Evolutionary conservation across 768 basidiomycete genomes (phyloP), one percentile per base, ranked within the genome.

Genomic region (Galerina sulciceps): DNA sequence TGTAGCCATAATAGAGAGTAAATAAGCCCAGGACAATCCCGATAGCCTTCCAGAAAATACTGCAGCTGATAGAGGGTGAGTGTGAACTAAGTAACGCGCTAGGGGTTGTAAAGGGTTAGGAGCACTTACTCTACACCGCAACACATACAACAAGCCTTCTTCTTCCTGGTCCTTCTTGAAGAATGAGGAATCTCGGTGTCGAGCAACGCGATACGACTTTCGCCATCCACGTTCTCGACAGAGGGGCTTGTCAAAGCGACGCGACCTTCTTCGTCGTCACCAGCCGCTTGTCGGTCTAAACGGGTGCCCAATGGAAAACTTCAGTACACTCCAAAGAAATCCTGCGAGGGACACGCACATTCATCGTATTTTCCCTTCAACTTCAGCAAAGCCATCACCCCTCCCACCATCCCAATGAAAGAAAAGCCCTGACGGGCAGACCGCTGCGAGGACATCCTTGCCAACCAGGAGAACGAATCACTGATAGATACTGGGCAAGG

Each of bases 11-110:
- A 73, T 78, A 84, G 4, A 78, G 56, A 3, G 76, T 55, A 44
- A 79, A 74, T 14, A 81, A 60, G 17, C 70, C 68, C 3, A 75
- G 57, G n/a, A 85, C 81, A 45, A 86, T 79, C 18, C 77, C 83
- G 51, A 85, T 72, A 1, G 81, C 81, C 64, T 83, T 86, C 76
- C 79, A 85, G 67, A 85, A 79, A 11, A 85, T 69, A 34, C 72
- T 72, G 61, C 82, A 84, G 60, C 84, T 85, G 53, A 31, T 31
- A 31, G 8, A 8, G 26, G 8, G 8, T 5, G 26, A 31, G 8
- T 31, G 26, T 31, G 26, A 31, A 31, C 2, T 41, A 45, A 47
- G 17, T n/a, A 31, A 15, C 35, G 17, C 20, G 26, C 26, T 31
- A 31, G 26, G 26, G 26, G 62, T 50, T 17, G 10, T 41, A 43